Evolutionary conservation across 2,329 filamentous ascomycete genomes (phyloP).

Genomic region (Claviceps purpurea): DNA sequence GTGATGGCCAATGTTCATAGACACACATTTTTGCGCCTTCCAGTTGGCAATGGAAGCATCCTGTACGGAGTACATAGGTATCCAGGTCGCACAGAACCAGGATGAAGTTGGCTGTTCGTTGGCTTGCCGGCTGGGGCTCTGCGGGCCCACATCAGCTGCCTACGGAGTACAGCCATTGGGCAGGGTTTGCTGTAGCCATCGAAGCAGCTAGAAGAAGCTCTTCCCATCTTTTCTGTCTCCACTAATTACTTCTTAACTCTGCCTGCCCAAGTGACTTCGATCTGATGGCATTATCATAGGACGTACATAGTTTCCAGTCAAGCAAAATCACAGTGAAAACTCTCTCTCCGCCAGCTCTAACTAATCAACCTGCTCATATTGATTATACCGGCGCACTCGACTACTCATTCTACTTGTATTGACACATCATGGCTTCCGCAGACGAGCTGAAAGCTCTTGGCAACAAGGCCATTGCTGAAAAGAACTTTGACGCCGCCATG

Average conservation of each 20-base stretch:
- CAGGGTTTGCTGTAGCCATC: constrained; percentile 19
- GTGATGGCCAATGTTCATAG: too few species aligned
- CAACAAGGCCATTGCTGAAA: constrained; percentile 96
- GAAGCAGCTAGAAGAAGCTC: constrained; percentile 29
- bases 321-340: too few species aligned
- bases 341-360: not conserved
- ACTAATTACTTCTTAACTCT: not conserved
- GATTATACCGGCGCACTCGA: not conserved
- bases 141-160: constrained; percentile 9
- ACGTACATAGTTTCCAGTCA: too few species aligned
- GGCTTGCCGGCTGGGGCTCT: not conserved
- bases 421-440: constrained; percentile 39
- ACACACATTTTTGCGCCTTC: too few species aligned
- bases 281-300: too few species aligned
- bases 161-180: not conserved
- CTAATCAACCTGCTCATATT: not conserved
- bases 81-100: too few species aligned
- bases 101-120: too few species aligned
- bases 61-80: too few species aligned
- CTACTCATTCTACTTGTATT: constrained; percentile 4
- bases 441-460: constrained; percentile 89
- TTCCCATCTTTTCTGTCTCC: constrained; percentile 14
- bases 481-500: constrained; percentile 94
- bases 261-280: constrained; percentile 8
- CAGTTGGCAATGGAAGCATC: too few species aligned